Evolutionary conservation across 2,329 filamentous ascomycete species (phyloP).

Genomic region (Phaeosphaeriaceae sp.): DNA sequence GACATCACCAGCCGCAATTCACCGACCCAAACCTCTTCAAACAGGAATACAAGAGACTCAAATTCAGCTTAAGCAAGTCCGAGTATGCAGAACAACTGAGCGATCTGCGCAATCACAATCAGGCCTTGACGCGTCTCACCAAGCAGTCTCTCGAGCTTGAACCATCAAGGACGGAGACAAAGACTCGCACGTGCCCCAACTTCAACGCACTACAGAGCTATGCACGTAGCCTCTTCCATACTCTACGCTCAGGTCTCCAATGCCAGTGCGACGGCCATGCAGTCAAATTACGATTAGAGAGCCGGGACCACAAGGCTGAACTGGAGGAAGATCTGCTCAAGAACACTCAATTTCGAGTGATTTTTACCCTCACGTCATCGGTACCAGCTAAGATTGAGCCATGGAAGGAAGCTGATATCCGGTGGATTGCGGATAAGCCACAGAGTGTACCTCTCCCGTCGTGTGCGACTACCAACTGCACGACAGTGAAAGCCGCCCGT

Average conservation of each 20-base stretch:
- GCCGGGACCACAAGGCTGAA: conserved; percentile 3
- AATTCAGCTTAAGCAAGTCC: conserved; percentile 31
- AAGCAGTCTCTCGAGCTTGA: conserved; percentile 29
- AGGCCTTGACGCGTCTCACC: conserved; percentile 27
- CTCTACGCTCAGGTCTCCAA: conserved; percentile 16
- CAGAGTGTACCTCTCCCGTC: conserved; percentile 1
- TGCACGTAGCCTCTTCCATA: conserved; percentile 22
- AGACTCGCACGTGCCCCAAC: conserved; percentile 18
- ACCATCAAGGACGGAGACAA: conserved; percentile 10
- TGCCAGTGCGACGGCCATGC: conserved; percentile 29
- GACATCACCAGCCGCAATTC: conserved; percentile 22
- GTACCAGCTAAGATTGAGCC: neutral
- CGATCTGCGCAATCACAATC: conserved; percentile 27
- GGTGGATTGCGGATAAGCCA: conserved; percentile 14
- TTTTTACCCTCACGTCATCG: conserved; percentile 18
- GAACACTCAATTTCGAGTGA: conserved; percentile 19
- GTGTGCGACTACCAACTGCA: neutral
- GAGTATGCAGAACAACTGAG: conserved; percentile 30
- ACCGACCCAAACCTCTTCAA: conserved; percentile 29
- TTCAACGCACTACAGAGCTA: conserved; percentile 25
- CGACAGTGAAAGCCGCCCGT: neutral
- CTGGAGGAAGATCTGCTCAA: conserved; percentile 14
- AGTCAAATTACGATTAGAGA: conserved; percentile 30
- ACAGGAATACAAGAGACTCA: conserved; percentile 32
- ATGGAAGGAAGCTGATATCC: conserved; percentile 25